A percentile compares a stretch with the other conserved stretches of the same genome.
Conservation (phyloP, 805 yeast genomes). For the Yamadazyma sp. region DNA sequence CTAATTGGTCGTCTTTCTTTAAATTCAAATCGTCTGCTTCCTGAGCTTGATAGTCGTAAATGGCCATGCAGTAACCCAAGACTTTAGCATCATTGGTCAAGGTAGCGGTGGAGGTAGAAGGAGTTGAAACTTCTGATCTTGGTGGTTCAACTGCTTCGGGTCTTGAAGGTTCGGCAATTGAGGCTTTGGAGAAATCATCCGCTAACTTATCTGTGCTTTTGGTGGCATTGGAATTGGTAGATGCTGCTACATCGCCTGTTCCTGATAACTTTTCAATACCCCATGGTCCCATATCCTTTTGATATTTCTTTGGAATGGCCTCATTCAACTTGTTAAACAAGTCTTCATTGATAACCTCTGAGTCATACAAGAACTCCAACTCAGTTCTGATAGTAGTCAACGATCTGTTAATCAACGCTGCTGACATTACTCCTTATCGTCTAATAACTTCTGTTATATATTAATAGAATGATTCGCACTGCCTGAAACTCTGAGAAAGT, state of each 20-base stretch:
- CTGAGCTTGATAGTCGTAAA: conserved; percentile 72
- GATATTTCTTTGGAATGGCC: conserved; percentile 57
- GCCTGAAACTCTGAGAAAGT: no score
- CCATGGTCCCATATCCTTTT: conserved; percentile 49
- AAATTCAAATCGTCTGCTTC: conserved; percentile 73
- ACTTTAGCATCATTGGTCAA: not conserved
- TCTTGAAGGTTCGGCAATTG: conserved; percentile 11
- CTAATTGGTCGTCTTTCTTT: conserved; percentile 63
- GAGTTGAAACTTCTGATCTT: not conserved
- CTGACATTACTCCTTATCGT: no score
- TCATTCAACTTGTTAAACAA: conserved; percentile 49
- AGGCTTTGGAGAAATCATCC: conserved; percentile 8
- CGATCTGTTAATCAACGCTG: conserved; percentile 73
- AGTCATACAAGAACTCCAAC: conserved; percentile 73
- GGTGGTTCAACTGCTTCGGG: not conserved
- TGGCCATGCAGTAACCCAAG: conserved; percentile 51
- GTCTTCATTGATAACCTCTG: conserved; percentile 62
- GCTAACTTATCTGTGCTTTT: conserved; percentile 8
- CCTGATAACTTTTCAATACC: conserved; percentile 26
- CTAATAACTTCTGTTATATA: no score
- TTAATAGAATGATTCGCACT: no score
- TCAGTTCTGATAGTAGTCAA: conserved; percentile 73
- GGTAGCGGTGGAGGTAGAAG: not conserved
- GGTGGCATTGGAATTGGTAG: not conserved
- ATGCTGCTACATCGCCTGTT: not conserved